Base-by-base conservation (phyloP, 768 basidiomycete genomes). In the Amylocystis lapponica region DNA sequence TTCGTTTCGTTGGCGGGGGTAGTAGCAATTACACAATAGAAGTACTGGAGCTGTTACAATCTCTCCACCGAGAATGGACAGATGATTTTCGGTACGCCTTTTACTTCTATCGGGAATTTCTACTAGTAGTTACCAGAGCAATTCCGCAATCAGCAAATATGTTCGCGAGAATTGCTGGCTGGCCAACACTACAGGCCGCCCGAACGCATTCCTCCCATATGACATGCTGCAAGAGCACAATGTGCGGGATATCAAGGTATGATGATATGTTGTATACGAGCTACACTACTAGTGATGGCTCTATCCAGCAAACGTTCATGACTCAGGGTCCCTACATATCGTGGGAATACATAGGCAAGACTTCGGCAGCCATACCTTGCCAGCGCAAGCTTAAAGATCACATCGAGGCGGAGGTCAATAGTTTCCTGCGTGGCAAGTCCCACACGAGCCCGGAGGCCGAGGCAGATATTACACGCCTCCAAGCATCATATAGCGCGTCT, bases 181-280 rank as follows among this genome's bases (percentile, higher is more conserved):
- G 2, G 41, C 26, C 4, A 51, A 54, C 32, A 19, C 50, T 4
- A 51, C 53, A 2, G 66, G 66, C 1, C 46, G 47, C 2, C 52
- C 36, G 6, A n/a, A 50, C 10, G 20, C n/a, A 5, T 63, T 57
- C 40, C 44, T 53, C 10, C 52, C 63, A 0, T 40, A 68, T 1
- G 65, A 69, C 43, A 48, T 52, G 27, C 56, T 59, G 1, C 61
- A 67, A 40, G 66, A 70, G 36, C 53, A 62, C 20, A 68, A 66
- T 41, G 60, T 70, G 27, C 59, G 56, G 48, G 65, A 65, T 31
- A 59, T 66, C 3, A 68, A 69, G 46, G 62, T 63, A 2, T 19
- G 48, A 35, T n/a, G 14, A 14, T 8, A n/a, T 9, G 21, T 44
- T 8, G 17, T 20, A 36, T n/a, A n/a, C n/a, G n/a, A 23, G 8